A percentile compares a stretch with the other conserved stretches of the same genome.
Evolutionary conservation across 306 rosid species (phyloP).

Genomic region (Cucurbita ficifolia): DNA sequence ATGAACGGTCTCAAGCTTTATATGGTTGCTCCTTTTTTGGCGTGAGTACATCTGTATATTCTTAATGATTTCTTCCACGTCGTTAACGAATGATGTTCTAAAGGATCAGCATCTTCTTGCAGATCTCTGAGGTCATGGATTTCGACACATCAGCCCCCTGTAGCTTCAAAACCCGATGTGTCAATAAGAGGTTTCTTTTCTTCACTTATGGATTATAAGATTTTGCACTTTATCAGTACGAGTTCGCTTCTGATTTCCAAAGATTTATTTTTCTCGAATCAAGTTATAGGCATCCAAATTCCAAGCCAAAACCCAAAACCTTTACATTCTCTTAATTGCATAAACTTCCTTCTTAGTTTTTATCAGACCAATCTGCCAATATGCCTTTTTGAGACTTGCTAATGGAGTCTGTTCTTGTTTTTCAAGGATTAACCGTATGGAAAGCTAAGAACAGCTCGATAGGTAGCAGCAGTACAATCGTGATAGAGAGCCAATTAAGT

Average conservation of each 20-base stretch:
- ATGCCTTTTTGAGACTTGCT: background rate
- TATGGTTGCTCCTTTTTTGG: constrained; percentile 93
- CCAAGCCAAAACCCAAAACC: background rate
- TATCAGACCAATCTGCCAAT: background rate
- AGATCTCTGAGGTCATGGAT: constrained; percentile 78
- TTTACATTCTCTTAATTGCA: background rate
- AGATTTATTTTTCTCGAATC: no score
- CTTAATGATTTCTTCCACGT: constrained; percentile 16
- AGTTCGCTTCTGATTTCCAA: background rate
- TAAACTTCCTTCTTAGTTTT: background rate
- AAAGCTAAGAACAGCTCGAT: constrained; percentile 58
- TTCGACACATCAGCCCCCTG: constrained; percentile 41
- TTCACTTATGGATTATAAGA: background rate
- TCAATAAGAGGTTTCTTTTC: constrained; percentile 49
- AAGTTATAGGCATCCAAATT: background rate
- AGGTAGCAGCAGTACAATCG: constrained; percentile 31
- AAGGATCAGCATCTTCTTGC: constrained; percentile 17
- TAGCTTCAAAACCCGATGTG: constrained; percentile 52
- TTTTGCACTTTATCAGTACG: background rate
- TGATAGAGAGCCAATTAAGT: constrained; percentile 41
- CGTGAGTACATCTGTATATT: constrained; percentile 35
- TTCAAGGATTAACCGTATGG: constrained; percentile 62
- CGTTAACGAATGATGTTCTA: constrained; percentile 1
- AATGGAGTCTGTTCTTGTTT: background rate
- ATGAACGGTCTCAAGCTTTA: constrained; percentile 88